Base-by-base conservation (phyloP, 805 yeast genomes). In the Pichia phayaonensis region DNA sequence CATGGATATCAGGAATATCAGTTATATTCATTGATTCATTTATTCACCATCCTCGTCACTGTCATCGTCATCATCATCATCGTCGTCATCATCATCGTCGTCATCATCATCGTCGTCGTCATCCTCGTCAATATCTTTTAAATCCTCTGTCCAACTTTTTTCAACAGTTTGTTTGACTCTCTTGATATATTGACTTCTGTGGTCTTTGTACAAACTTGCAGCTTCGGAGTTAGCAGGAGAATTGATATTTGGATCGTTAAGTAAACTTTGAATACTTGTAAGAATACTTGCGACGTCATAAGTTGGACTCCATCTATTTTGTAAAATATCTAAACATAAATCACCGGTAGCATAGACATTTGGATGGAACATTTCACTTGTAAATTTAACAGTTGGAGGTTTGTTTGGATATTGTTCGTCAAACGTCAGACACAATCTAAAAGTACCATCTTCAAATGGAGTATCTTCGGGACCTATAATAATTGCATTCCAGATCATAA, bases 161-260 rank as follows among this genome's bases (percentile, higher is more conserved):
- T 94, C 99, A 39, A 94, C 99, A 0, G 97, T 89, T 65, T 90
- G 95, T 57, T 95, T 80, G 18, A 94, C 99, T 56, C 97, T 73
- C 65, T 89, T 89, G 49, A 84, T 79, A 65, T 94, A 94, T 69
- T 90, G 97, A 26, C 90, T 83, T 56, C 95, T 82, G 66, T 94
- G 98, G 66, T 94, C 99, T 66, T 88, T 87, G 71, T 89, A 94
- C 61, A 94, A 72, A 56, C 89, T 90, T 2, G 99, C 97, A 6
- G 98, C 98, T 68, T 94, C 99, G 8, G 88, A 98, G 61, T 94
- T 94, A 1, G 99, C 99, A 1, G 99, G 99, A 23, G 96, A 86
- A 47, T 90, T 83, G 45, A 90, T 95, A 65, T 94, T 94, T 18
- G 99, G 99, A 65, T 94, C 99, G 68, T 94, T 94, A 59, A 94